Evolutionary conservation across 1,284 basidiomycete species (phyloP).

Genomic region (Stereum hirsutum): DNA sequence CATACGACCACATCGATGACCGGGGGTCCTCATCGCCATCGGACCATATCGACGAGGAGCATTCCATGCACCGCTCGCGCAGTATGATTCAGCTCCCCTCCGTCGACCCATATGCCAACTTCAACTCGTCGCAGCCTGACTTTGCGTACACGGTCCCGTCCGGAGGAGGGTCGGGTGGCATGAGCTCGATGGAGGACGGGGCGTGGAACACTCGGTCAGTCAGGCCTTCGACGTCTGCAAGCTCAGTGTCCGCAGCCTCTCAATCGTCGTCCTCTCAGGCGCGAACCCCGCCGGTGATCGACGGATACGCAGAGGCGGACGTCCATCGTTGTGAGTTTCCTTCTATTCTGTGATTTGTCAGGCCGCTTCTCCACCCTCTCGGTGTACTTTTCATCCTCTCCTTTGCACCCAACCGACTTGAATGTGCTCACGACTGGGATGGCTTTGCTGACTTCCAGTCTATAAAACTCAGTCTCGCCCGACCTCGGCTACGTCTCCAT

Average conservation of each 20-base stretch:
- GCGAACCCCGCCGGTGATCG: conserved; percentile 66
- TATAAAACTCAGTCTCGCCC: conserved; percentile 55
- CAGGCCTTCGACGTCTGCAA: conserved; percentile 67
- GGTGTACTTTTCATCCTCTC: conserved; percentile 9
- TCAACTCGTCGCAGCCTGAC: conserved; percentile 47
- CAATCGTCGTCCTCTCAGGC: conserved; percentile 69
- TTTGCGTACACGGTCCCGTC: conserved; percentile 70
- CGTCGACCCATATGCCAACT: conserved; percentile 53
- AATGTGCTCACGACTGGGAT: conserved; percentile 14
- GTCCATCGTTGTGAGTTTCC: conserved; percentile 66
- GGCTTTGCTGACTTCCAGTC: conserved; percentile 36
- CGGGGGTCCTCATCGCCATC: conserved; percentile 69
- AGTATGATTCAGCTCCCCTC: conserved; percentile 73
- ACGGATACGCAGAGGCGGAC: conserved; percentile 54
- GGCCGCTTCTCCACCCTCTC: conserved; percentile 3
- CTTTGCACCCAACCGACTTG: conserved; percentile 7
- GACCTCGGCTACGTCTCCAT: conserved; percentile 73
- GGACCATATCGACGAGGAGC: conserved; percentile 40
- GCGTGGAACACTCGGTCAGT: conserved; percentile 25
- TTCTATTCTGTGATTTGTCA: conserved; percentile 4
- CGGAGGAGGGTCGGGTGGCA: conserved; percentile 21
- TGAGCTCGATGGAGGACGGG: conserved; percentile 10
- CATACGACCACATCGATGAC: conserved; percentile 49
- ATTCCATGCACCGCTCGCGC: conserved; percentile 53
- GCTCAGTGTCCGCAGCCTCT: conserved; percentile 60